A percentile compares a stretch with the other conserved stretches of the same genome.
Conservation (phyloP, 768 basidiomycete genomes). For the Naematelia encephala region DNA sequence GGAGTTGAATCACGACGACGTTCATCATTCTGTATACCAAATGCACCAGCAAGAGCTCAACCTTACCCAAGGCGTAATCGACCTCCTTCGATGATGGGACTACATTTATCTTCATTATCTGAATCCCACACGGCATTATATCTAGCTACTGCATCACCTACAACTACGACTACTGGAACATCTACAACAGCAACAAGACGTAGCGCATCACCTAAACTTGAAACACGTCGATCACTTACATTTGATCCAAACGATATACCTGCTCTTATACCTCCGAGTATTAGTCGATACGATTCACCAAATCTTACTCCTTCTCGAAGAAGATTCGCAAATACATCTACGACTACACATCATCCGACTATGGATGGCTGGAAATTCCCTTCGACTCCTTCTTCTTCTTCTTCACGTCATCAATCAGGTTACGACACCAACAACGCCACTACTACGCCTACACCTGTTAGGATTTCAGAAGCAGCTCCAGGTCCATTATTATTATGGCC, state of each 20-base stretch:
- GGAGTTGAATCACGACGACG: conserved; percentile 9
- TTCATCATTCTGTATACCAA: conserved; percentile 18
- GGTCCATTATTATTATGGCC: conserved; percentile 32
- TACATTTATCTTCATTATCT: conserved; percentile 41
- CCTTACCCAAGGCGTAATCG: conserved; percentile 9
- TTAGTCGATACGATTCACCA: conserved; percentile 17
- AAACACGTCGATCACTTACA: conserved; percentile 24
- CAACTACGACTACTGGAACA: conserved; percentile 32
- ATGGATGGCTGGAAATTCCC: conserved; percentile 41
- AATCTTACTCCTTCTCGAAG: conserved; percentile 13
- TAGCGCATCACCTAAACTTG: conserved; percentile 28
- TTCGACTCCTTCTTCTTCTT: conserved; percentile 10
- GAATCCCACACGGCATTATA: conserved; percentile 44
- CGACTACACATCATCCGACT: conserved; percentile 21
- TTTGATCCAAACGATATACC: conserved; percentile 32
- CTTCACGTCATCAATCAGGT: no score
- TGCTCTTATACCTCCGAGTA: conserved; percentile 16
- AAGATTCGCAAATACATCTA: conserved; percentile 11
- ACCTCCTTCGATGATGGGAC: conserved; percentile 27
- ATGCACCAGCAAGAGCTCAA: conserved; percentile 25
- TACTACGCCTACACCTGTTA: conserved; percentile 1
- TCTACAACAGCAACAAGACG: conserved; percentile 23
- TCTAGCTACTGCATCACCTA: conserved; percentile 40
- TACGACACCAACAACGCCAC: conserved; percentile 1
- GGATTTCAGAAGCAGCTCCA: background rate